phyloP scores from a whole-genome alignment of 495 filamentous ascomycete species.

The Penicillium salamii region DNA sequence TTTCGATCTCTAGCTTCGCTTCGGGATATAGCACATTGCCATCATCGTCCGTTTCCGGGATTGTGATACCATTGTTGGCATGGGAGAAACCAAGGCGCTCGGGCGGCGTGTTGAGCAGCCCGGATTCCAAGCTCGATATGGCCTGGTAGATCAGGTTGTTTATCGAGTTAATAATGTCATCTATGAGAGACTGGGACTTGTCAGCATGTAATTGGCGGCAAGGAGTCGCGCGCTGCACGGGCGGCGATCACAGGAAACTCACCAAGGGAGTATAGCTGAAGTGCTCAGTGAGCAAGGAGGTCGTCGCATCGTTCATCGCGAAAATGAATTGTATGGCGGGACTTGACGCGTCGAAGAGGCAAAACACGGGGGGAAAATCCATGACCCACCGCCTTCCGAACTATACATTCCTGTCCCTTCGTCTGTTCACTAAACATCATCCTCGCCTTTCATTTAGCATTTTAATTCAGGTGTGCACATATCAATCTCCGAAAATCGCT shows the following conservation, averaged over 20 bases:
- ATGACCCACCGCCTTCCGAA: conserved; percentile 19
- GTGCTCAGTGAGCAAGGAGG: conserved; percentile 88
- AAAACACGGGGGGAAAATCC: conserved; percentile 20
- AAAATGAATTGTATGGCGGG: conserved; percentile 5
- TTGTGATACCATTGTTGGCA: conserved; percentile 40
- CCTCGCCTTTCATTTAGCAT: no score
- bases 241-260: conserved; percentile 29
- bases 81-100: conserved; percentile 69
- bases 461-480: no score
- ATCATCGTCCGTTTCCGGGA: conserved; percentile 52
- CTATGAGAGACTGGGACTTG: conserved; percentile 70
- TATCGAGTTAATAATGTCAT: conserved; percentile 95
- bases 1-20: conserved; percentile 77
- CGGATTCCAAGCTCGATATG: conserved; percentile 77
- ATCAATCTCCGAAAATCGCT: background rate
- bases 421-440: no score
- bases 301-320: conserved; percentile 49
- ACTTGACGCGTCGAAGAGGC: conserved; percentile 19
- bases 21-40: conserved; percentile 54
- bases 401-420: no score
- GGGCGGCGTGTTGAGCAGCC: conserved; percentile 69
- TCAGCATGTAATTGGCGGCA: conserved; percentile 23
- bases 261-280: conserved; percentile 92
- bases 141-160: conserved; percentile 87
- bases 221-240: conserved; percentile 2